These are phyloP conservation scores for Fusarium sp. DNA, from an alignment of 2,329 filamentous ascomycete genomes.

Conservation along the genomic window DNA sequence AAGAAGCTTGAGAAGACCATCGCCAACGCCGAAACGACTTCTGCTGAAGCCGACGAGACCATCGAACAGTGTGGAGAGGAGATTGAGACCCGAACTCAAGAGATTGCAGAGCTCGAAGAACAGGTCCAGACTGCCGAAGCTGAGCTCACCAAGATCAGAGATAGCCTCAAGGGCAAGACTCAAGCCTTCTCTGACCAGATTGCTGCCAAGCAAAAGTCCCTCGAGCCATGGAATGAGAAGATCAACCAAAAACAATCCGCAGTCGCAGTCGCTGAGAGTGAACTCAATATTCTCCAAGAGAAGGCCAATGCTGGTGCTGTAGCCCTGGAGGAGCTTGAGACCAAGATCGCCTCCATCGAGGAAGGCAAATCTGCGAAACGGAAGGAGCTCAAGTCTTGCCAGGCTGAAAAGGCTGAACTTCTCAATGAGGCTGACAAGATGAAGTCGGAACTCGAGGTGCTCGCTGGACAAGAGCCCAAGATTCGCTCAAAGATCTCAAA, in stretches of 20 bases:
- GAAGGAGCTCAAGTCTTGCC: conserved; percentile 80
- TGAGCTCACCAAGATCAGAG: conserved; percentile 85
- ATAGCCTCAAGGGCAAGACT: conserved; percentile 93
- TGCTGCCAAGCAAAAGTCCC: conserved; percentile 87
- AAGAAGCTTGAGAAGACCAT: conserved; percentile 96
- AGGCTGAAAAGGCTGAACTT: conserved; percentile 77
- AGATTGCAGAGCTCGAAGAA: conserved; percentile 81
- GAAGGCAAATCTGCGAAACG: conserved; percentile 78
- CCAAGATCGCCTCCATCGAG: conserved; percentile 81
- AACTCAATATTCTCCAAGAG: conserved; percentile 90
- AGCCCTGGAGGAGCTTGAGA: conserved; percentile 84
- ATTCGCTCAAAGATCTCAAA: conserved; percentile 88
- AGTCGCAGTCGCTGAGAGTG: conserved; percentile 94
- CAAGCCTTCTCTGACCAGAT: conserved; percentile 95
- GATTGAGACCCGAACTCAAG: conserved; percentile 79
- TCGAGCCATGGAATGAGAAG: conserved; percentile 97
- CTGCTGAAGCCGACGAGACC: conserved; percentile 79
- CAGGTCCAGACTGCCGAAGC: conserved; percentile 83
- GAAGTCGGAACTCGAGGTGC: conserved; percentile 77
- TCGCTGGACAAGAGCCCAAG: conserved; percentile 82
- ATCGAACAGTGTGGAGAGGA: conserved; percentile 84
- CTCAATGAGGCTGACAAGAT: conserved; percentile 81
- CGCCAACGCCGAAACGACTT: conserved; percentile 79
- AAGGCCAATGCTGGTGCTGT: conserved; percentile 89
- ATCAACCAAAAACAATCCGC: conserved; percentile 96